Percentiles rank a stretch among this genome's conserved stretches.
Conservation (phyloP, 441 rosid species). For the Erodium moschatum region DNA sequence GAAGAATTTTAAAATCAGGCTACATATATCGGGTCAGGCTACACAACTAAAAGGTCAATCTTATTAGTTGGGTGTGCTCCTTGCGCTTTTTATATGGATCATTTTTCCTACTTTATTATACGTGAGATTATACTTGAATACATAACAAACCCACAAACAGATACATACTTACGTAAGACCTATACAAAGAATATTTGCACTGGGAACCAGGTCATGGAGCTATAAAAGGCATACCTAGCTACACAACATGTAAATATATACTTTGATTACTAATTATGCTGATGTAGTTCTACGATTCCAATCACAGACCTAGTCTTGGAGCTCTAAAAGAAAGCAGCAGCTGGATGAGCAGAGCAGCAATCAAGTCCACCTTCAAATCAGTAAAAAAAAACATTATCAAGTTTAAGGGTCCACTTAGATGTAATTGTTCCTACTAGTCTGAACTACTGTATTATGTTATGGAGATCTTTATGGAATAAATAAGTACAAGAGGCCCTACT, state of each 20-base stretch:
- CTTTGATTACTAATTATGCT: conserved; percentile 11
- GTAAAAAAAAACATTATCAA: conserved; percentile 12
- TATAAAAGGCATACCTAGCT: background rate
- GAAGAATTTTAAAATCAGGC: too few species aligned
- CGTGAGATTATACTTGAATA: too few species aligned
- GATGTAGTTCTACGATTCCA: conserved; percentile 17
- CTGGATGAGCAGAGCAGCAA: conserved; percentile 18
- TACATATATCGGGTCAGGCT: too few species aligned
- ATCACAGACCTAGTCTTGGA: conserved; percentile 64
- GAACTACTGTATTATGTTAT: conserved; percentile 19
- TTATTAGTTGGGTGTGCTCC: too few species aligned
- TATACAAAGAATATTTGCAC: background rate
- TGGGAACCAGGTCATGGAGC: background rate
- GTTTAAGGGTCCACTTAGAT: conserved; percentile 17
- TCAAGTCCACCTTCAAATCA: background rate
- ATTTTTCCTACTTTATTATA: too few species aligned
- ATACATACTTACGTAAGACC: background rate
- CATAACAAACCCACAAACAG: background rate
- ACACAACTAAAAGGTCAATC: too few species aligned
- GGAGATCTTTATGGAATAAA: conserved; percentile 16
- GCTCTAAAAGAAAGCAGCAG: conserved; percentile 33
- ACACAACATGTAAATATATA: background rate
- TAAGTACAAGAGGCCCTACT: conserved; percentile 27
- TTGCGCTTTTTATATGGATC: too few species aligned
- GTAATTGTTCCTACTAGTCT: conserved; percentile 18